These are phyloP conservation scores for Leavenworthia alabamica DNA, from an alignment of 345 rosid genomes.

Conservation along the genomic window DNA sequence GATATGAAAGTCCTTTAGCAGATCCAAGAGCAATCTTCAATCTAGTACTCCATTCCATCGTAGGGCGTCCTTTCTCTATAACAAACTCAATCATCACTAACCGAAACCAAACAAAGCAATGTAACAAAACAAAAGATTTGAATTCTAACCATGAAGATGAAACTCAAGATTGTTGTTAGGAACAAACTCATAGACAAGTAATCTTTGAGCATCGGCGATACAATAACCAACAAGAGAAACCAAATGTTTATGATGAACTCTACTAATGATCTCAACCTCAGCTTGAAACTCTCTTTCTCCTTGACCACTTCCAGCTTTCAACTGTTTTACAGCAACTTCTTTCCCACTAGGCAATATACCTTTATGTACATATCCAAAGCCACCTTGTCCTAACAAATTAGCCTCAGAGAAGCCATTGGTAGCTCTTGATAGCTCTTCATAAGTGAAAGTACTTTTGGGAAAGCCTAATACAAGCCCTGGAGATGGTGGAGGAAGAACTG, in stretches of 20 bases:
- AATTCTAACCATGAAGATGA: conserved; percentile 56
- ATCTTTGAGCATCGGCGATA: conserved; percentile 40
- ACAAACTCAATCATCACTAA: conserved; percentile 3
- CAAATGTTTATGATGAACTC: conserved; percentile 65
- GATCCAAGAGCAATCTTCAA: conserved; percentile 79
- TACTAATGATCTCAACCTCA: conserved; percentile 63
- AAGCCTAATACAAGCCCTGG: conserved; percentile 51
- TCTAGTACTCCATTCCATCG: conserved; percentile 72
- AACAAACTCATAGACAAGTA: conserved; percentile 72
- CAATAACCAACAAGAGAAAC: conserved; percentile 71
- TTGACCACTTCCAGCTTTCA: conserved; percentile 59
- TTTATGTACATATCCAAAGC: conserved; percentile 62
- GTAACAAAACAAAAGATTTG: neutral
- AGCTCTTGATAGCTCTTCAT: conserved; percentile 53
- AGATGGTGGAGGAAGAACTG: conserved; percentile 51
- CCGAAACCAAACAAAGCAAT: neutral
- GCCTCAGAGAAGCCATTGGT: conserved; percentile 58
- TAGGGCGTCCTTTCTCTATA: conserved; percentile 66
- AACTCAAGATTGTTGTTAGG: conserved; percentile 54
- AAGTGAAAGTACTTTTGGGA: conserved; percentile 61
- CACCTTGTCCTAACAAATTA: conserved; percentile 65
- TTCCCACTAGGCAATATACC: conserved; percentile 60
- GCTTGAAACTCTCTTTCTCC: conserved; percentile 65
- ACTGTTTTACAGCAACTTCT: conserved; percentile 59
- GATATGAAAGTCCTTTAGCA: conserved; percentile 90